Evolutionary conservation across 1,284 basidiomycete species (phyloP), one percentile per base, ranked within the genome.

Genomic region (Tilletia setariae): DNA sequence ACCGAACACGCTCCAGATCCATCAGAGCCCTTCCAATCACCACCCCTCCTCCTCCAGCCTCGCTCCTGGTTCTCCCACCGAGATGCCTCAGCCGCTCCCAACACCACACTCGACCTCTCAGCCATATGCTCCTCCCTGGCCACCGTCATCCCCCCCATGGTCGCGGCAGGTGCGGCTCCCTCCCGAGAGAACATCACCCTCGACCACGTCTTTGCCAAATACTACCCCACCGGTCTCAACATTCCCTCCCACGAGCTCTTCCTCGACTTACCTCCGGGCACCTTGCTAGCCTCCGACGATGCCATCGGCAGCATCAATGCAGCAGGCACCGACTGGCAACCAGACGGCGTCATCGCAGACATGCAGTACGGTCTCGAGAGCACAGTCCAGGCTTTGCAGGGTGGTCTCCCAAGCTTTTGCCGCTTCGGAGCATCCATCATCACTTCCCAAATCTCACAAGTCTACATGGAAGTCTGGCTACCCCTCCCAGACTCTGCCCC

Each of bases 381-480:
- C n/a, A n/a, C 67, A 0, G 65, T 65, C 13, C 68, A 69, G 23
- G 44, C 42, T 13, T 15, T 35, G 11, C 11, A 25, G 21, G 74
- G 74, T 11, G 71, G 70, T 15, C 53, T 76, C 3, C 74, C 74
- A n/a, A 40, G 69, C 11, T 76, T 76, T 44, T 76, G 74, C 47
- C 73, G 74, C 9, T 70, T 76, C 32, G 74, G 74, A 2, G 74
- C 68, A 19, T 65, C 62, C 51, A 67, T 74, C 28, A 47, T 71
- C 13, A 76, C 73, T 0, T 68, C 56, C 46, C 40, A 43, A 62
- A 19, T 16, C 19, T 59, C 47, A 49, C 66, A 67, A 42, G 67
- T 67, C 40, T 65, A 70, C n/a, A 74, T 73, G 42, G 75, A 76
- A 44, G 67, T 72, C 21, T 75, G 71, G 73, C 56, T 76, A 46